A percentile compares a stretch with the other conserved stretches of the same genome.
Evolutionary conservation across 345 rosid genomes (phyloP).

Genomic region (Kandelia obovata): DNA sequence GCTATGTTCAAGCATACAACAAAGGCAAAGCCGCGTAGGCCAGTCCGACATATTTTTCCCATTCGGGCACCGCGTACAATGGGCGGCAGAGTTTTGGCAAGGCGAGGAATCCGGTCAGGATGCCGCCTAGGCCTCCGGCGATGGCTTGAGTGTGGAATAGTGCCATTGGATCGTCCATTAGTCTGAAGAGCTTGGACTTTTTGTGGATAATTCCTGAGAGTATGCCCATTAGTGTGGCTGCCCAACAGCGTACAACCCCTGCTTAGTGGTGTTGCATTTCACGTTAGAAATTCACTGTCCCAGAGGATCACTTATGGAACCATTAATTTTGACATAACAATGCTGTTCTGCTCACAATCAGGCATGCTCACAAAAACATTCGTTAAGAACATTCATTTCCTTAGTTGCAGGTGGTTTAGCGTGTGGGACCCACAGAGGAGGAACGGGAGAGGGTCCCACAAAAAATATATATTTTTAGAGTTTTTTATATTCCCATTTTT

Average conservation of each 20-base stretch:
- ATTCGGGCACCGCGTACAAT: conserved; percentile 39
- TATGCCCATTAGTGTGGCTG: conserved; percentile 39
- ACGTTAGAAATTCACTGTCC: no score
- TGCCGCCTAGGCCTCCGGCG: conserved; percentile 42
- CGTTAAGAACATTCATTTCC: no score
- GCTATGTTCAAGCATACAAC: conserved; percentile 34
- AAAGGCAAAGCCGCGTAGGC: conserved; percentile 32
- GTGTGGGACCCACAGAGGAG: no score
- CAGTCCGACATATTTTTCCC: conserved; percentile 42
- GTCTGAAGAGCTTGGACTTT: conserved; percentile 20
- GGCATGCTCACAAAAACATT: no score
- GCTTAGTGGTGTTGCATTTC: background rate
- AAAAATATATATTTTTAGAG: no score
- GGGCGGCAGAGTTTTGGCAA: conserved; percentile 43
- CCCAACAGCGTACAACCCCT: conserved; percentile 57
- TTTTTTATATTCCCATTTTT: no score
- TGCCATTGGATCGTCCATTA: conserved; percentile 40
- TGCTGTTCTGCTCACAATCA: no score
- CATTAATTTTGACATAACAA: no score
- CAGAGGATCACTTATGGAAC: background rate
- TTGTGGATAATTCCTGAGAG: conserved; percentile 39
- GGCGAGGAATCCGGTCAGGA: conserved; percentile 46
- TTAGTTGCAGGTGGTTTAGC: no score
- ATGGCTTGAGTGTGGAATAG: conserved; percentile 55
- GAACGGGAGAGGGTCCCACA: no score